Base-by-base conservation (phyloP, 148 eudicot genomes). In the Fagopyrum esculentum region DNA sequence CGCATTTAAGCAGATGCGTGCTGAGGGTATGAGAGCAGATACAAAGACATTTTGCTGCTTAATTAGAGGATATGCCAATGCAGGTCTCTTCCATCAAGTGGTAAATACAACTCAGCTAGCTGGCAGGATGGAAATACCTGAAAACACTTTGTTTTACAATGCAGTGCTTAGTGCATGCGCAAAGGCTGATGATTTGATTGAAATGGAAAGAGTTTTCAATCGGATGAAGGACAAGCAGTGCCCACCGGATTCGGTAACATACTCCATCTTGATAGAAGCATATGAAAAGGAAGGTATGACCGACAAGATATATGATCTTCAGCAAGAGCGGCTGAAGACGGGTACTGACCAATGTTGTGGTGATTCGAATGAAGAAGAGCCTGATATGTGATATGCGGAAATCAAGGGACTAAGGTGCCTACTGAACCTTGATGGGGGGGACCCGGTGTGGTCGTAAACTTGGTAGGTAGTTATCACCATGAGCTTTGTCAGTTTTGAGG, bases 21-120 rank as follows among this genome's bases (percentile, higher is more conserved):
- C 88, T 3, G 99, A 95, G 85, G 91, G 91, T 40, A 95, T 92
- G 90, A 92, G 80, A 80, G 80, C 87, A 1, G 97, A 95, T 81
- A 89, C 92, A 44, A 92, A 89, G 86, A 95, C 99, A 17, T 89
- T 95, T 71, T 95, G 99, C 75, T 90, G 92, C 76, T 89, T 95
- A 44, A 82, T 95, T 30, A 86, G 89, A 80, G 97, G 97, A 49
- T 95, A 82, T 78, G 96, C 97, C 4, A 87, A 89, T 79, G 96
- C 88, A 7, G 92, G 97, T 29, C 68, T 87, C 13, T 90, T 85
- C 74, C 96, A 95, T 78, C 88, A 95, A 80, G 97, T 95, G 70
- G 82, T 92, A 76, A 81, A 85, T 75, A 80, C 60, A 71, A 92
- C 89, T 75, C 85, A 90, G 80, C 79, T 92, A 76, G 97, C 97